Evolutionary conservation across 768 basidiomycete genomes (phyloP).

Genomic region (Rhodosporidiobolus odoratus): DNA sequence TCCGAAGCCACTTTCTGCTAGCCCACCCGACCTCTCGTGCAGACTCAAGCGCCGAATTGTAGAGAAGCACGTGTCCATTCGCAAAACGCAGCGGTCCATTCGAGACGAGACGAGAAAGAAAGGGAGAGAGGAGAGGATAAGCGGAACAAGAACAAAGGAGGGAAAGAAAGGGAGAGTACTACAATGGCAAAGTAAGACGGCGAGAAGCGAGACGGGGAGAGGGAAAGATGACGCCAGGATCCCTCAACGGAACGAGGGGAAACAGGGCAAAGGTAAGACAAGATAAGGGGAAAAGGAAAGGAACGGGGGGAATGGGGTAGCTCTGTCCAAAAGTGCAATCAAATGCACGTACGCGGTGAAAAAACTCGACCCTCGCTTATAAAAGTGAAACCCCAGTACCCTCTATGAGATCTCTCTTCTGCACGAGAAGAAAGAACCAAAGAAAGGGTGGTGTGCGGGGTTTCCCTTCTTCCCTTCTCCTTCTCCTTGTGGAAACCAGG

Average conservation of each 20-base stretch:
- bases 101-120: neutral
- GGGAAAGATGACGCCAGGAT: neutral
- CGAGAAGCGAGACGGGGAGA: neutral
- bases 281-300: no score
- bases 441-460: neutral
- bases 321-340: neutral
- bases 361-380: neutral
- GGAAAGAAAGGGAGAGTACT: neutral
- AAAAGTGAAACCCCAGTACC: no score
- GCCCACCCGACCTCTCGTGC: no score
- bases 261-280: no score
- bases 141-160: neutral
- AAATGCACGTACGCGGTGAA: neutral
- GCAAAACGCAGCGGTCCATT: neutral
- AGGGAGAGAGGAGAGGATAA: neutral
- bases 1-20: no score
- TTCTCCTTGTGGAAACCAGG: neutral
- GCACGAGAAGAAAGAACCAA: neutral
- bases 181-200: neutral
- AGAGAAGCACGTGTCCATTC: neutral
- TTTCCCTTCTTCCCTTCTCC: neutral
- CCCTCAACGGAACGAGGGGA: neutral
- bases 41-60: no score
- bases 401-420: neutral
- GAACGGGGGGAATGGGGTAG: no score